phyloP scores from a whole-genome alignment of 345 rosid genomes.

The Arabis hirsuta region DNA sequence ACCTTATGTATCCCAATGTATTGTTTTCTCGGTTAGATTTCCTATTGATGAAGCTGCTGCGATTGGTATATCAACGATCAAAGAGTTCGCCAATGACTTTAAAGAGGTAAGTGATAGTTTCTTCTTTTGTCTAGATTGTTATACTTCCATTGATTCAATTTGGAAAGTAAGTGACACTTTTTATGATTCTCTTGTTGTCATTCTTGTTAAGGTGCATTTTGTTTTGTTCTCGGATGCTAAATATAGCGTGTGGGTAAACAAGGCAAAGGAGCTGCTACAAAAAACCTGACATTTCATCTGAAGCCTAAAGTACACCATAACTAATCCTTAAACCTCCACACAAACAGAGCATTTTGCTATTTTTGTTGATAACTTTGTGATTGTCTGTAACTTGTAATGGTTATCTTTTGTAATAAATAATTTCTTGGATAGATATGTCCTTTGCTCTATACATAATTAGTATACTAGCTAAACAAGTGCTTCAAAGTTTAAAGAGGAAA shows the following conservation, averaged over 20 bases:
- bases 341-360: slow-evolving; percentile 2
- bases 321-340: not conserved
- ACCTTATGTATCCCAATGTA: not conserved
- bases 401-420: not conserved
- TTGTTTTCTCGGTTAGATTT: slow-evolving; percentile 51
- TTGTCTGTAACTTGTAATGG: not conserved
- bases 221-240: slow-evolving; percentile 66
- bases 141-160: slow-evolving; percentile 2
- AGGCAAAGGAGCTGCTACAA: slow-evolving; percentile 69
- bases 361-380: not conserved
- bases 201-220: slow-evolving; percentile 62
- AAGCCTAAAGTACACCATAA: slow-evolving; percentile 20
- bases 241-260: slow-evolving; percentile 62
- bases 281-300: slow-evolving; percentile 64
- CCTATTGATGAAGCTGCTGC: slow-evolving; percentile 86
- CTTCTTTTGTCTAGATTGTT: not conserved
- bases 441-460: not conserved
- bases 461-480: not conserved
- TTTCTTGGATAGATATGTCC: not conserved
- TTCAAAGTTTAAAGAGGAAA: not conserved
- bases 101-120: slow-evolving; percentile 68
- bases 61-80: slow-evolving; percentile 70
- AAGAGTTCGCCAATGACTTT: slow-evolving; percentile 64
- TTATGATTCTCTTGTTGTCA: slow-evolving; percentile 7
- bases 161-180: slow-evolving; percentile 4